Base-by-base conservation (phyloP, 768 basidiomycete species). In the Pleurotus salmoneostramineus region DNA sequence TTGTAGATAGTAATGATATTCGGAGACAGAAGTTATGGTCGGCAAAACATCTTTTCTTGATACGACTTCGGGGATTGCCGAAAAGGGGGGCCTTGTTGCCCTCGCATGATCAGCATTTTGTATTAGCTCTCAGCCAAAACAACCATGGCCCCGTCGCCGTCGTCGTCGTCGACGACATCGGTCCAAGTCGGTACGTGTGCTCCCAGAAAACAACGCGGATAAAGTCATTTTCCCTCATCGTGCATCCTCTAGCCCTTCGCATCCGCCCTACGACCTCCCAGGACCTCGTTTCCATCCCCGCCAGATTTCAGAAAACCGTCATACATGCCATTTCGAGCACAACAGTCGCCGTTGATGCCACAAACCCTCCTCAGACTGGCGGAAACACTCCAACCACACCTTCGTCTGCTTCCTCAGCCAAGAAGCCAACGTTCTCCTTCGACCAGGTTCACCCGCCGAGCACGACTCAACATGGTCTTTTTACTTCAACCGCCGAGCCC, bases 401-500 rank as follows among this genome's bases (percentile, higher is more conserved):
- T 3, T 48, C 54, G 10, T 47, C 61, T 37, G 44, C 84, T 40
- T 81, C 83, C 45, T 76, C 83, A 57, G 72, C 81, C 46, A 94
- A 93, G 80, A 92, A 91, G 71, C 89, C 95, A 66, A 70, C 77
- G 56, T 99, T 97, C 71, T 84, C 85, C 51, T 99, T 96, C 70
- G 97, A 99, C 78, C 90, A 95, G 63, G 96, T 99, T 45, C 88
- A 97, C 67, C 80, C 84, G 2, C 94, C 91, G n/a, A 77, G 84
- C 32, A 85, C 91, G 36, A 89, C 87, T 0, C 97, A 99, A 69
- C 83, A 88, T 72, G 83, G 86, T 32, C 82, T 98, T 63, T 99
- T 93, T 72, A 87, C 87, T 33, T 81, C 82, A 5, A 95, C 95
- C 37, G 89, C 93, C 17, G 81, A 88, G 46, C 92, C 92, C 8